Percentiles rank a stretch among this genome's conserved stretches.
These are phyloP conservation scores for Imleria badia DNA, from an alignment of 768 basidiomycete genomes.

Conservation along the genomic window DNA sequence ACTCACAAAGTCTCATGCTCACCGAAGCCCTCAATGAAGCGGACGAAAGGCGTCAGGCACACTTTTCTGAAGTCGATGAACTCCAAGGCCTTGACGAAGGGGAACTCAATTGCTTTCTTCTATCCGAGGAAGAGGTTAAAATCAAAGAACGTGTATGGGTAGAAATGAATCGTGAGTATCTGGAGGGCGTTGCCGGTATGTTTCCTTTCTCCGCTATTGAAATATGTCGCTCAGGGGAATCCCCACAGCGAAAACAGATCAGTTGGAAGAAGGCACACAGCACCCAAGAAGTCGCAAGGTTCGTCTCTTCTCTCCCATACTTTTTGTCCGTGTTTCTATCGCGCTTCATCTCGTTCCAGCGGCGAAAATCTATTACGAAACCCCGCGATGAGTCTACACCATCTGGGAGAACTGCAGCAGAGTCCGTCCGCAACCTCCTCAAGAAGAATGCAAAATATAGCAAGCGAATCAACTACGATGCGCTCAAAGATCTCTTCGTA, in stretches of 20 bases:
- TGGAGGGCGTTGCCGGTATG: conserved; percentile 78
- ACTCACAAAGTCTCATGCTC: conserved; percentile 58
- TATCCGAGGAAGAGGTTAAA: conserved; percentile 77
- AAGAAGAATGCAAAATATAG: conserved; percentile 88
- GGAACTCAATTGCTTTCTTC: conserved; percentile 78
- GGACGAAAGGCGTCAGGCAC: conserved; percentile 58
- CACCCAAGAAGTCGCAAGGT: conserved; percentile 74
- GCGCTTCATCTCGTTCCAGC: conserved; percentile 39
- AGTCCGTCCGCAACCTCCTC: conserved; percentile 49
- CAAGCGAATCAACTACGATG: conserved; percentile 92
- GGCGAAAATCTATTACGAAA: conserved; percentile 62
- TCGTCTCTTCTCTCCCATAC: conserved; percentile 48
- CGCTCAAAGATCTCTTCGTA: conserved; percentile 75
- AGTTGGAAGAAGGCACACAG: conserved; percentile 39
- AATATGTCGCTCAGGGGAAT: conserved; percentile 46
- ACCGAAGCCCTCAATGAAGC: conserved; percentile 64
- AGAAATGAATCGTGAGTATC: conserved; percentile 87
- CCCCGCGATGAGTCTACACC: conserved; percentile 74
- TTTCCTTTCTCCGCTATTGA: neutral
- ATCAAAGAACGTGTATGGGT: conserved; percentile 94
- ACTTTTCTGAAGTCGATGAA: conserved; percentile 53
- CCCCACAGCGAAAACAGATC: conserved; percentile 66
- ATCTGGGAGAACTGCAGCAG: conserved; percentile 34
- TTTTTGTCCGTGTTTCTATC: conserved; percentile 18
- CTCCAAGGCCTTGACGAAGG: conserved; percentile 84